Conservation (phyloP, 1,284 basidiomycete species). For the Wolfiporia cocos region DNA sequence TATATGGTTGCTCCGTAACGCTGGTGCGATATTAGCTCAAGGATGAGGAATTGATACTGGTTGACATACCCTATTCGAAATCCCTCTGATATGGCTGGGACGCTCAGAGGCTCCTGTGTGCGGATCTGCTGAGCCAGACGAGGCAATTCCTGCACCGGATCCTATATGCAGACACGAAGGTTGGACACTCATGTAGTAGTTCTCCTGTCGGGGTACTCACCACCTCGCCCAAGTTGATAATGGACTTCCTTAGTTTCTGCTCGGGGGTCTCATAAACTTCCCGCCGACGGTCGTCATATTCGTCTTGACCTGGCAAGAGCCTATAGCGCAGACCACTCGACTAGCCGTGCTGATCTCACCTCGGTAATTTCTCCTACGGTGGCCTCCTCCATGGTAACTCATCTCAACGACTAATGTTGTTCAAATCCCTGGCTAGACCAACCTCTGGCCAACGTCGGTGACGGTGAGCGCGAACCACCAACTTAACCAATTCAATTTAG, state of each 20-base stretch:
- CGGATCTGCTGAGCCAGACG: constrained; percentile 61
- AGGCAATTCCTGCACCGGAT: constrained; percentile 64
- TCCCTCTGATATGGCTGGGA: constrained; percentile 65
- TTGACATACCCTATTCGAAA: constrained; percentile 65
- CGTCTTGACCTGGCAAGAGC: constrained; percentile 28
- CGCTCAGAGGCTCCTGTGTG: constrained; percentile 47
- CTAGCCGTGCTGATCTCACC: constrained; percentile 30
- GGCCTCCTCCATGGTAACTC: constrained; percentile 38
- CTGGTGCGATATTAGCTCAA: constrained; percentile 24
- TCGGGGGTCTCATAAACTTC: constrained; percentile 66
- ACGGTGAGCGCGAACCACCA: too few species aligned
- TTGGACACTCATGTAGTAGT: too few species aligned
- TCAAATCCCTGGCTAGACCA: not conserved
- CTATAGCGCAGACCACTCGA: not conserved
- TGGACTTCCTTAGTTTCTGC: constrained; percentile 60
- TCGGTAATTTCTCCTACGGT: constrained; percentile 39
- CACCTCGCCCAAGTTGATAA: constrained; percentile 79
- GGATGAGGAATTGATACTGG: not conserved
- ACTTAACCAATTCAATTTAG: too few species aligned
- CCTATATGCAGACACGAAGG: constrained; percentile 33
- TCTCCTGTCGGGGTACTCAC: constrained; percentile 40
- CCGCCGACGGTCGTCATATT: constrained; percentile 55
- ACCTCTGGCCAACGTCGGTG: not conserved
- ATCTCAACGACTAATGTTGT: constrained; percentile 20
- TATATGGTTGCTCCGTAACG: constrained; percentile 87